Percentiles rank a stretch among this genome's conserved stretches.
phyloP scores from a whole-genome alignment of 768 basidiomycete genomes.

The Podaxis sp. region DNA sequence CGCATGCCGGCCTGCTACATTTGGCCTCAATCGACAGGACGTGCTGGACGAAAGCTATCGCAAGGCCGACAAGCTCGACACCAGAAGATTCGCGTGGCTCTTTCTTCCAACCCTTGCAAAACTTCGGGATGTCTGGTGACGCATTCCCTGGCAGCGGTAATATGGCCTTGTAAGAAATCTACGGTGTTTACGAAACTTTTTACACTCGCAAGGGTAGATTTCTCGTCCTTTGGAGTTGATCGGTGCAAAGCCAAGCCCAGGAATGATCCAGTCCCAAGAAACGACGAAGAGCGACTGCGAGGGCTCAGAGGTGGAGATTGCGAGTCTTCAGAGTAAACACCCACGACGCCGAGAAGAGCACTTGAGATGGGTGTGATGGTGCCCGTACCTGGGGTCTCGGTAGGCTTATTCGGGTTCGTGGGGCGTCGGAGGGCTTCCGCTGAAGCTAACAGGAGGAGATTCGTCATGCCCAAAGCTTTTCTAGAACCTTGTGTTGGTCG shows the following conservation, averaged over 20 bases:
- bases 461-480: conserved; percentile 94
- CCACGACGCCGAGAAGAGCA: conserved; percentile 39
- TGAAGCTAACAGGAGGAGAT: conserved; percentile 85
- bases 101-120: conserved; percentile 69
- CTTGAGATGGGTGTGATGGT: conserved; percentile 50
- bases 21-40: conserved; percentile 34
- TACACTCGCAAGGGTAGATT: background rate
- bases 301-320: conserved; percentile 40
- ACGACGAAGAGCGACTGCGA: conserved; percentile 32
- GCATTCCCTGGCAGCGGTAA: conserved; percentile 62
- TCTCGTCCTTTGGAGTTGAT: conserved; percentile 23
- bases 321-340: conserved; percentile 29
- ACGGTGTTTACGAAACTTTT: conserved; percentile 77
- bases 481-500: conserved; percentile 84
- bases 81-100: conserved; percentile 30
- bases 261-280: conserved; percentile 20
- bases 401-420: conserved; percentile 7
- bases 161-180: conserved; percentile 64
- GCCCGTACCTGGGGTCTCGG: conserved; percentile 44
- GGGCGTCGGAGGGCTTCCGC: conserved; percentile 68
- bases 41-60: conserved; percentile 45
- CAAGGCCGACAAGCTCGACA: conserved; percentile 45
- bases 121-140: conserved; percentile 56
- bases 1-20: conserved; percentile 41
- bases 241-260: conserved; percentile 30